Evolutionary conservation across 805 yeast genomes (phyloP).

Genomic region (Sugiyamaella valdiviana): DNA sequence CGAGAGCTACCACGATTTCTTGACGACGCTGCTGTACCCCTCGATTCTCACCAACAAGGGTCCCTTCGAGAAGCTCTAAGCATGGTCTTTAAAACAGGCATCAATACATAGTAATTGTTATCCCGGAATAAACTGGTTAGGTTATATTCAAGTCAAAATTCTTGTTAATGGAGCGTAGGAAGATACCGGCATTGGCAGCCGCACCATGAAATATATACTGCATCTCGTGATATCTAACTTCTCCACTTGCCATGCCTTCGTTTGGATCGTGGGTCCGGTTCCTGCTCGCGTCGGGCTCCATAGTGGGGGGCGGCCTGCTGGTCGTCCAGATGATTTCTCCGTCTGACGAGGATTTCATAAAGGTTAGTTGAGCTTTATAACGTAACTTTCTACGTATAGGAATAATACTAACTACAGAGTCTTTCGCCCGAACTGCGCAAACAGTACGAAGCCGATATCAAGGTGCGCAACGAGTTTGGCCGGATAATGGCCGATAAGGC

Average conservation of each 20-base stretch:
- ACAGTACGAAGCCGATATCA: conserved; percentile 40
- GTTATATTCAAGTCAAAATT: no score
- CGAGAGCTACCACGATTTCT: conserved; percentile 57
- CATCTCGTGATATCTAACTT: no score
- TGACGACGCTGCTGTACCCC: conserved; percentile 54
- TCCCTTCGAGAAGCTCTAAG: conserved; percentile 9
- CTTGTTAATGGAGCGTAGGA: no score
- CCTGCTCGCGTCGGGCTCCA: conserved; percentile 54
- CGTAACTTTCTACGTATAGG: neutral
- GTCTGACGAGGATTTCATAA: conserved; percentile 71
- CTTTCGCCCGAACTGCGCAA: conserved; percentile 65
- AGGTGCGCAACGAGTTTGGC: conserved; percentile 15
- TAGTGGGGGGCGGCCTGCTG: conserved; percentile 67
- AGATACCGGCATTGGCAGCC: no score
- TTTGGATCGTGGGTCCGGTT: conserved; percentile 11
- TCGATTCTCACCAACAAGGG: conserved; percentile 13
- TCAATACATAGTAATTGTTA: conserved; percentile 2
- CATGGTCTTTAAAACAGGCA: no score
- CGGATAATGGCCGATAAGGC: conserved; percentile 21
- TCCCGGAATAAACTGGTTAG: neutral
- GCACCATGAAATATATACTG: no score
- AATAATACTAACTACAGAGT: conserved; percentile 7
- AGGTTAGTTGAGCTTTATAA: conserved; percentile 23
- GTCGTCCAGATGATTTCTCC: conserved; percentile 74
- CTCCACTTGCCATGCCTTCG: no score